phyloP scores from a whole-genome alignment of 2,329 filamentous ascomycete genomes.

The Geosmithia morbida region DNA sequence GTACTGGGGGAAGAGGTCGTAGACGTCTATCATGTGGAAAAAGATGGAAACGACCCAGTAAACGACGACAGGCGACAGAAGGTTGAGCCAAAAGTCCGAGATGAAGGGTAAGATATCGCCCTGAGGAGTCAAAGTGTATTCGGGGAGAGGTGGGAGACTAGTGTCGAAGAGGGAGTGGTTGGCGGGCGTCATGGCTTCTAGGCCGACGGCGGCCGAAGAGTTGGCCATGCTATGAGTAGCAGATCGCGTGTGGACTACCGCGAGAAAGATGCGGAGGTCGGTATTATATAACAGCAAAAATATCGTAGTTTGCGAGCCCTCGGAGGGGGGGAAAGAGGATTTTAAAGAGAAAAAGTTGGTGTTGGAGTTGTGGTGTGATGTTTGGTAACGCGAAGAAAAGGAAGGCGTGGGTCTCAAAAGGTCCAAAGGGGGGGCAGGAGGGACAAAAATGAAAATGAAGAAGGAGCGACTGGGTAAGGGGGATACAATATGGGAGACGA shows the following conservation, averaged over 20 bases:
- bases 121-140: slow-evolving; percentile 59
- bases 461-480: background rate
- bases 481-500: background rate
- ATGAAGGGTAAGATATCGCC: slow-evolving; percentile 62
- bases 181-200: slow-evolving; percentile 17
- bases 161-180: slow-evolving; percentile 42
- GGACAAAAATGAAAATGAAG: background rate
- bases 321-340: background rate
- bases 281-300: background rate
- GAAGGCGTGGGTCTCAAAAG: background rate
- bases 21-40: slow-evolving; percentile 78
- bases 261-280: background rate
- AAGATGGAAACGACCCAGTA: slow-evolving; percentile 82
- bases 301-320: background rate
- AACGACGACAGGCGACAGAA: slow-evolving; percentile 62
- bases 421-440: background rate
- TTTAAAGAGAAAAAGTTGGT: background rate
- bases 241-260: background rate
- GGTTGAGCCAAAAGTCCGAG: slow-evolving; percentile 65
- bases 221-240: slow-evolving; percentile 23
- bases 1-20: slow-evolving; percentile 80
- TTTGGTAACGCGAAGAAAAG: background rate
- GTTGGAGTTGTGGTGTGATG: background rate
- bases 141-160: slow-evolving; percentile 65
- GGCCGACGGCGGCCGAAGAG: slow-evolving; percentile 11